Evolutionary conservation across 345 rosid genomes (phyloP), one percentile per base, ranked within the genome.

Genomic region (Odontarrhena argentea): DNA sequence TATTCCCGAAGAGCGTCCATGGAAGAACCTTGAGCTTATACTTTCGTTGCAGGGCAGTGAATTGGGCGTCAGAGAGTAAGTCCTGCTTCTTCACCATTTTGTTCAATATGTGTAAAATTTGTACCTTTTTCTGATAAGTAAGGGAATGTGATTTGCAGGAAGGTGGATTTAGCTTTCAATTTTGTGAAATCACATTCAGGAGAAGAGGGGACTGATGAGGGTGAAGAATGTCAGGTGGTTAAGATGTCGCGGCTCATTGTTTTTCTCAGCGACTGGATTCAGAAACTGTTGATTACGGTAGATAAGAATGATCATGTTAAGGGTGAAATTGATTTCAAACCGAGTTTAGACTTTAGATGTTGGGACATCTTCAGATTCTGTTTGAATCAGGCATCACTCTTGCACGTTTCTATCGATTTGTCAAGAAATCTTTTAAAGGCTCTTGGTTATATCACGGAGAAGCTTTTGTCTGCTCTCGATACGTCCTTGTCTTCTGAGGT

Each of bases 321-420:
- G 49, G 74, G 57, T 44, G 80, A 42, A 36, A 30, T 55, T 24
- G 43, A 38, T 50, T 11, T 73, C 40, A 79, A 70, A 42, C 68
- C 83, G 9, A 81, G 80, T 69, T 77, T 87, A 71, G 95, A 94
- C 77, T 76, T 60, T 25, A 87, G 92, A 73, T 88, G 93, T 68
- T 94, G 99, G 97, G 75, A 77, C 44, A 71, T 91, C 64, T 84
- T 94, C 61, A 81, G 78, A 59, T 91, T 87, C 60, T 91, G 92
- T 67, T 75, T 94, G 79, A 81, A 86, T 53, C 81, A 85, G 72
- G 79, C 95, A 41, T 61, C 78, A 55, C 63, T 65, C 59, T 72
- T 79, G 80, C 81, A 69, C 5, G 78, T 86, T 78, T 77, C 94
- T 52, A 67, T 91, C 65, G 83, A 49, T 50, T 73, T 84, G 55